Evolutionary conservation across 345 rosid species (phyloP).

Genomic region (Citrus maxima): DNA sequence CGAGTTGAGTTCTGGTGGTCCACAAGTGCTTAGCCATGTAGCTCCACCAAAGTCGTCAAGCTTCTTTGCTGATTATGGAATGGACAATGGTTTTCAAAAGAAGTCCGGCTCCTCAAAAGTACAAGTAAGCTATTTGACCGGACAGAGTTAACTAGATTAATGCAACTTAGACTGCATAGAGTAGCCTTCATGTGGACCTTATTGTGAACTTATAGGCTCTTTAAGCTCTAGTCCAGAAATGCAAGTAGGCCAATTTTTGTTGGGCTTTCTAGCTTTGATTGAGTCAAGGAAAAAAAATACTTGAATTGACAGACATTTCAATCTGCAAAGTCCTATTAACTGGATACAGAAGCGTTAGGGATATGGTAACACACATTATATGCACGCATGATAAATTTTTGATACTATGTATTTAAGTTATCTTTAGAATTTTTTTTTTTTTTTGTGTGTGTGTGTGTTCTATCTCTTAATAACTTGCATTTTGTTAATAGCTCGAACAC

Average conservation of each 20-base stretch:
- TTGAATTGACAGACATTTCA: neutral
- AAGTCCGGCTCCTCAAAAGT: conserved; percentile 64
- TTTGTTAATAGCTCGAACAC: neutral
- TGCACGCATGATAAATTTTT: neutral
- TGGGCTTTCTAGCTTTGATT: neutral
- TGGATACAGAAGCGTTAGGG: neutral
- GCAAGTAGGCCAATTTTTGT: neutral
- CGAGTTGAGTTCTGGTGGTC: conserved; percentile 48
- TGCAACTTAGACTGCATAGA: neutral
- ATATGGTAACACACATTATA: neutral
- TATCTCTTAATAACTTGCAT: neutral
- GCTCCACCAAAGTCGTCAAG: conserved; percentile 90
- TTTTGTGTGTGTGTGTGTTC: neutral
- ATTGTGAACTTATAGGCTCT: neutral
- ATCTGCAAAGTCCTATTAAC: neutral
- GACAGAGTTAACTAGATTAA: neutral
- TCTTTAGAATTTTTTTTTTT: neutral
- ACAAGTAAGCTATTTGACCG: conserved; percentile 45
- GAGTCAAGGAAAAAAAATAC: neutral
- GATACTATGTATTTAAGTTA: neutral
- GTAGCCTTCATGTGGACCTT: neutral
- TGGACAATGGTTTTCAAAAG: conserved; percentile 70
- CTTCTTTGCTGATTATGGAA: conserved; percentile 89
- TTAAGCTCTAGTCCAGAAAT: neutral
- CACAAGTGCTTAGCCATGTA: conserved; percentile 83